These are phyloP conservation scores for Mycena capillaripes DNA, from an alignment of 768 basidiomycete species.

Conservation along the genomic window DNA sequence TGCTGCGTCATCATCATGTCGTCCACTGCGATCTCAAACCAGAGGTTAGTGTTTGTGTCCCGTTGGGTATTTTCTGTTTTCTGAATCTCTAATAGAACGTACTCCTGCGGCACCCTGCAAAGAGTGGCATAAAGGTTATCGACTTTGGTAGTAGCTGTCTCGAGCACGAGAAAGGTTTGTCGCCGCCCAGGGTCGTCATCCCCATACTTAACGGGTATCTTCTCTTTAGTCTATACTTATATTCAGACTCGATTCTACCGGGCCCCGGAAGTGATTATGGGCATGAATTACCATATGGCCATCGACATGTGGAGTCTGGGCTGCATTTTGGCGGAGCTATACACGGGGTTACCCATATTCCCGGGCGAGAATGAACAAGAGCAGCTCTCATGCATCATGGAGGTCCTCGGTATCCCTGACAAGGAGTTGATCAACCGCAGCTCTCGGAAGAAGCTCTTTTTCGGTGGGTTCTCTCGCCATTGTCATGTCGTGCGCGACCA, in stretches of 20 bases:
- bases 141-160: conserved; percentile 99
- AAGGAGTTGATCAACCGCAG: conserved; percentile 95
- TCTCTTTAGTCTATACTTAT: conserved; percentile 94
- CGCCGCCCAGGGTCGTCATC: background rate
- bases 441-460: conserved; percentile 94
- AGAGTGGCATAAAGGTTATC: conserved; percentile 97
- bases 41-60: conserved; percentile 70
- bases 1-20: conserved; percentile 97
- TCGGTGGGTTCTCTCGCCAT: conserved; percentile 72
- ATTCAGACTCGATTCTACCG: conserved; percentile 99
- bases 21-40: conserved; percentile 99
- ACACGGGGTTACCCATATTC: conserved; percentile 98
- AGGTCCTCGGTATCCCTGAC: conserved; percentile 95
- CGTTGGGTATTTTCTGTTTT: conserved; percentile 14
- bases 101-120: conserved; percentile 92
- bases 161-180: conserved; percentile 96
- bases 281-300: conserved; percentile 99
- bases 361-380: conserved; percentile 99
- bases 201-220: conserved; percentile 6
- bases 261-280: conserved; percentile 99
- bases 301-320: conserved; percentile 99
- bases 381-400: conserved; percentile 99
- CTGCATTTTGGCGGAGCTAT: conserved; percentile 97
- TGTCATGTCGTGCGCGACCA: background rate
- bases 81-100: conserved; percentile 77